Evolutionary conservation across 768 basidiomycete species (phyloP).

Genomic region (Collybiopsis confluens): DNA sequence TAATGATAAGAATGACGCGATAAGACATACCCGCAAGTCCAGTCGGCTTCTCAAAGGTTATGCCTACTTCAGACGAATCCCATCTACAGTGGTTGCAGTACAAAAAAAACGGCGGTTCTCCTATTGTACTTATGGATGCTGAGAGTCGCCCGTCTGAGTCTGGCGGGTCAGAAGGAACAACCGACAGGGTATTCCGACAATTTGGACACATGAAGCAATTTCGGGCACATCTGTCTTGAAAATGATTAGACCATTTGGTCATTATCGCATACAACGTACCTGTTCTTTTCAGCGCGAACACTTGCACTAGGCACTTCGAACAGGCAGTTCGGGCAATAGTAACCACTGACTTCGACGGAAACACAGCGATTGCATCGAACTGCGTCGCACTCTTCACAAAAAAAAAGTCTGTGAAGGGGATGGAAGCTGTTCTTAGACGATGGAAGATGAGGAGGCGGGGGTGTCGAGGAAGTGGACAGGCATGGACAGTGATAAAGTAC

Average conservation of each 20-base stretch:
- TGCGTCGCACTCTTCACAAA: constrained; percentile 98
- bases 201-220: constrained; percentile 97
- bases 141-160: constrained; percentile 52
- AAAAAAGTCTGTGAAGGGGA: constrained; percentile 81
- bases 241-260: neutral
- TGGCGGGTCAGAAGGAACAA: constrained; percentile 85
- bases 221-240: constrained; percentile 76
- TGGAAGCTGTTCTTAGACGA: constrained; percentile 84
- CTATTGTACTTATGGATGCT: constrained; percentile 54
- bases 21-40: constrained; percentile 76
- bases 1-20: neutral
- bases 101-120: constrained; percentile 87
- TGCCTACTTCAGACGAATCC: constrained; percentile 89
- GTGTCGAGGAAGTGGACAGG: constrained; percentile 50
- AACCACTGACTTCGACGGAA: constrained; percentile 89
- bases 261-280: constrained; percentile 40
- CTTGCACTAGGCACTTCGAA: constrained; percentile 98
- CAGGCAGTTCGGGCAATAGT: constrained; percentile 96
- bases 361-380: constrained; percentile 93
- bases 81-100: constrained; percentile 92
- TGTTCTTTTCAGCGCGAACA: constrained; percentile 96
- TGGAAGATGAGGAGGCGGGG: constrained; percentile 70
- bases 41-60: constrained; percentile 95
- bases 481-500: constrained; percentile 75
- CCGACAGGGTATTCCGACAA: constrained; percentile 84